These are phyloP conservation scores for Pseudocercospora ulei DNA, from an alignment of 2,329 filamentous ascomycete species.

Conservation along the genomic window DNA sequence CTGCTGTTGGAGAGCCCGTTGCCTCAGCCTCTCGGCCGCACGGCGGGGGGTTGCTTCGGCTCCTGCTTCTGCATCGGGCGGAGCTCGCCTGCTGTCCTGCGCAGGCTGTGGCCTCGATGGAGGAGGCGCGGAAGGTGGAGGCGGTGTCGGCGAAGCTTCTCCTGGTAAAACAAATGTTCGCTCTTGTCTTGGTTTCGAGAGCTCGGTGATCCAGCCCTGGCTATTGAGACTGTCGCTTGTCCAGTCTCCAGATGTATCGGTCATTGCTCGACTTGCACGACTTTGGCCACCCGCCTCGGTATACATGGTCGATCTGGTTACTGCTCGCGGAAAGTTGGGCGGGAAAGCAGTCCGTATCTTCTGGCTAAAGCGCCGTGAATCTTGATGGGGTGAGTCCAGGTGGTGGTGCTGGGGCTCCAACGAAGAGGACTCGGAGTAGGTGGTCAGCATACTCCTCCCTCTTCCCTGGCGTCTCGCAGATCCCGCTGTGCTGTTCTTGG, in stretches of 20 bases:
- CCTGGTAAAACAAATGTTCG: slow-evolving; percentile 30
- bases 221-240: slow-evolving; percentile 17
- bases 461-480: slow-evolving; percentile 19
- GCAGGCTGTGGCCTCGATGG: slow-evolving; percentile 14
- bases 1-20: slow-evolving; percentile 9
- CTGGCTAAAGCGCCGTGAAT: slow-evolving; percentile 26
- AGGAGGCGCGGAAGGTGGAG: slow-evolving; percentile 27
- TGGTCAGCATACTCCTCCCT: slow-evolving; percentile 20
- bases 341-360: slow-evolving; percentile 26
- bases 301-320: slow-evolving; percentile 23
- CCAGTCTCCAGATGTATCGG: slow-evolving; percentile 14
- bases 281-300: slow-evolving; percentile 19
- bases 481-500: slow-evolving; percentile 19
- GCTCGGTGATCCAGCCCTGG: slow-evolving; percentile 22
- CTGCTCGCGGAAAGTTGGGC: slow-evolving; percentile 28
- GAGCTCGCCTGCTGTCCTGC: not conserved
- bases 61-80: slow-evolving; percentile 6
- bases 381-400: slow-evolving; percentile 16
- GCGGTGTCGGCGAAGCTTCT: slow-evolving; percentile 31
- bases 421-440: slow-evolving; percentile 29
- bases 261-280: not conserved
- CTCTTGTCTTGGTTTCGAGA: slow-evolving; percentile 29
- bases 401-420: slow-evolving; percentile 25
- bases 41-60: slow-evolving; percentile 1
- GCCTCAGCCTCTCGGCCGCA: slow-evolving; percentile 4